phyloP scores from a whole-genome alignment of 176 grass and related monocot species.

The Aegilops speltoides region DNA sequence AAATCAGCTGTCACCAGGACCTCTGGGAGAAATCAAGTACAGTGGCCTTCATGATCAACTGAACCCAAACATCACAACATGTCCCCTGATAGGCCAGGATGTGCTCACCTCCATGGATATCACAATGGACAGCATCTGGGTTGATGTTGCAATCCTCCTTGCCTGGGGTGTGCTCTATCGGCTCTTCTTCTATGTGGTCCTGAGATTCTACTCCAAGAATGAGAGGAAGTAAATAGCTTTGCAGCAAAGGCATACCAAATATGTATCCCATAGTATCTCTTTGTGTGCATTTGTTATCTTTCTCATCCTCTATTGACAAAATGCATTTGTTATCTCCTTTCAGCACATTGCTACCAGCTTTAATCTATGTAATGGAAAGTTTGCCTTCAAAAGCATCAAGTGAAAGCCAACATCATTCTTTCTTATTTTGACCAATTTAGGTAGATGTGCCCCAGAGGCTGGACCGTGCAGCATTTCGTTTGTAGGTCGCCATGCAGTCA shows the following conservation, averaged over 20 bases:
- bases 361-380: slow-evolving; percentile 5
- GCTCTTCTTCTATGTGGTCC: slow-evolving; percentile 72
- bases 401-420: neutral
- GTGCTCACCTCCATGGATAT: slow-evolving; percentile 66
- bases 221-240: slow-evolving; percentile 52
- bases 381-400: slow-evolving; percentile 23
- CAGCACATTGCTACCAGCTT: neutral
- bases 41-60: slow-evolving; percentile 25
- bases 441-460: neutral
- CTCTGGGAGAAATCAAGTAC: slow-evolving; percentile 8
- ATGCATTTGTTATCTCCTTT: slow-evolving; percentile 14
- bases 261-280: slow-evolving; percentile 6
- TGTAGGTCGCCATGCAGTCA: neutral
- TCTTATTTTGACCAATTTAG: neutral
- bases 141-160: slow-evolving; percentile 64
- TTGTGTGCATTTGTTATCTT: slow-evolving; percentile 15
- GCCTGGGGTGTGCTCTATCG: slow-evolving; percentile 89
- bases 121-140: slow-evolving; percentile 53
- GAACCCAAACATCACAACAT: neutral
- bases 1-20: slow-evolving; percentile 39
- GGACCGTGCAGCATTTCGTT: neutral
- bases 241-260: neutral
- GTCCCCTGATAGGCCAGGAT: slow-evolving; percentile 59
- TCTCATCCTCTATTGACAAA: neutral
- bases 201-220: slow-evolving; percentile 82